A percentile compares a stretch with the other conserved stretches of the same genome.
These are phyloP conservation scores for Didymellaceae sp. DNA, from an alignment of 2,329 filamentous ascomycete genomes.

Conservation along the genomic window DNA sequence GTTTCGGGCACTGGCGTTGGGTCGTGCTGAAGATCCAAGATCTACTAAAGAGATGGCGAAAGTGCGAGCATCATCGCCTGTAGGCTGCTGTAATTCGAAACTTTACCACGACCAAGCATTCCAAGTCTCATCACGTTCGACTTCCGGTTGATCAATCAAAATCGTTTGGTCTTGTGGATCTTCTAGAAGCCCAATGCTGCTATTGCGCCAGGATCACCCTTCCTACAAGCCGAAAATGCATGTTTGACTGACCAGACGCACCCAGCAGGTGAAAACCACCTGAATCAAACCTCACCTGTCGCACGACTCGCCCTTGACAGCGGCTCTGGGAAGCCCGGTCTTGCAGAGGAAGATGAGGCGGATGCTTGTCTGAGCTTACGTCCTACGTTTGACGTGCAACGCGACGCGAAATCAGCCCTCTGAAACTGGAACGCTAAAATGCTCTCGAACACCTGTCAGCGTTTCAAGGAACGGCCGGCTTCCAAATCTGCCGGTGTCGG, in stretches of 20 bases:
- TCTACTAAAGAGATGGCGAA: background rate
- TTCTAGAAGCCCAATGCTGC: slow-evolving; percentile 4
- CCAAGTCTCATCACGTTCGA: background rate
- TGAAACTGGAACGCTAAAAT: slow-evolving; percentile 19
- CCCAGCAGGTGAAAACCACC: slow-evolving; percentile 6
- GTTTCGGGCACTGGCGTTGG: slow-evolving; percentile 6
- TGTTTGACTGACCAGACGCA: slow-evolving; percentile 20
- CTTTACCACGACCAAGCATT: slow-evolving; percentile 3
- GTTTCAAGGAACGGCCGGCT: slow-evolving; percentile 33
- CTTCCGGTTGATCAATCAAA: background rate
- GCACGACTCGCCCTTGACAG: slow-evolving; percentile 15
- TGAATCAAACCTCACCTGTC: slow-evolving; percentile 12
- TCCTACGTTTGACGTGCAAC: slow-evolving; percentile 9
- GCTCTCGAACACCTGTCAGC: slow-evolving; percentile 28
- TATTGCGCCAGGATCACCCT: slow-evolving; percentile 14
- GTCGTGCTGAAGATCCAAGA: background rate
- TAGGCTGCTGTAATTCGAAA: background rate
- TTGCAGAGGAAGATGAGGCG: slow-evolving; percentile 11
- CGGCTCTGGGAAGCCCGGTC: slow-evolving; percentile 9
- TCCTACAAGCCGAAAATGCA: slow-evolving; percentile 10
- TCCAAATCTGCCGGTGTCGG: slow-evolving; percentile 18
- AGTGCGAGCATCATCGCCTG: background rate
- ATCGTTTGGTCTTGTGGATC: background rate
- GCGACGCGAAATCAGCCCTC: slow-evolving; percentile 3
- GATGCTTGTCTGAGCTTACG: slow-evolving; percentile 16